Evolutionary conservation across 106 monocot species (phyloP).

Genomic region (Allium cepa): DNA sequence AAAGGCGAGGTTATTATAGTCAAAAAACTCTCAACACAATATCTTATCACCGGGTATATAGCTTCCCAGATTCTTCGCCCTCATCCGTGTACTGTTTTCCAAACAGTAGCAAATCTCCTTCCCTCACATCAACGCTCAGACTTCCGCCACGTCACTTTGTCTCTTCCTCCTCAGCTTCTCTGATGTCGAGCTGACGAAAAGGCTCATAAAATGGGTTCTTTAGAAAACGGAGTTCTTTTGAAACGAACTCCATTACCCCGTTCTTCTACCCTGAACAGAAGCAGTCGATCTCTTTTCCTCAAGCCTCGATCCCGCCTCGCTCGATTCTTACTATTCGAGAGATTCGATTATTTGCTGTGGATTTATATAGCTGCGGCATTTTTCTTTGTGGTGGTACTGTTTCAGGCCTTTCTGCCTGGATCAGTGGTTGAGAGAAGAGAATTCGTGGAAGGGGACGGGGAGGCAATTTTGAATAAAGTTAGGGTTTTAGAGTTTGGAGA

Average conservation of each 20-base stretch:
- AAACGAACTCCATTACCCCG: conserved; percentile 27
- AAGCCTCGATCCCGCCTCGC: conserved; percentile 37
- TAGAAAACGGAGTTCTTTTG: conserved; percentile 14
- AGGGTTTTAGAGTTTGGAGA: conserved; percentile 50
- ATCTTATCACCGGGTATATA: too few species aligned
- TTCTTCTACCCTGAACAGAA: conserved; percentile 20
- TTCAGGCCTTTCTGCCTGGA: conserved; percentile 56
- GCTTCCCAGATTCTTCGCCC: too few species aligned
- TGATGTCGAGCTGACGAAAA: too few species aligned
- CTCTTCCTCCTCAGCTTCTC: too few species aligned
- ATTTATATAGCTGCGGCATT: conserved; percentile 38
- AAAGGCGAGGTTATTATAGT: too few species aligned
- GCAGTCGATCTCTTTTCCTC: conserved; percentile 2
- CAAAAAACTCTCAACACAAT: too few species aligned
- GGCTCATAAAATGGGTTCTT: conserved; percentile 21
- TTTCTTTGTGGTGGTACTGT: conserved; percentile 54
- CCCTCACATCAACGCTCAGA: too few species aligned
- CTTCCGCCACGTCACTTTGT: too few species aligned
- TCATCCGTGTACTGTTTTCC: too few species aligned
- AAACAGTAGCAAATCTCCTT: too few species aligned
- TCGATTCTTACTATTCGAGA: conserved; percentile 59
- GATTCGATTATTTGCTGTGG: conserved; percentile 62
- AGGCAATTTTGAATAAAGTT: conserved; percentile 3
- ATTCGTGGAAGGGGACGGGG: neutral
- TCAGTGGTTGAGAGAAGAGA: conserved; percentile 10